Conservation (phyloP, 2,329 filamentous ascomycete species). For the Colletotrichum tropicale region DNA sequence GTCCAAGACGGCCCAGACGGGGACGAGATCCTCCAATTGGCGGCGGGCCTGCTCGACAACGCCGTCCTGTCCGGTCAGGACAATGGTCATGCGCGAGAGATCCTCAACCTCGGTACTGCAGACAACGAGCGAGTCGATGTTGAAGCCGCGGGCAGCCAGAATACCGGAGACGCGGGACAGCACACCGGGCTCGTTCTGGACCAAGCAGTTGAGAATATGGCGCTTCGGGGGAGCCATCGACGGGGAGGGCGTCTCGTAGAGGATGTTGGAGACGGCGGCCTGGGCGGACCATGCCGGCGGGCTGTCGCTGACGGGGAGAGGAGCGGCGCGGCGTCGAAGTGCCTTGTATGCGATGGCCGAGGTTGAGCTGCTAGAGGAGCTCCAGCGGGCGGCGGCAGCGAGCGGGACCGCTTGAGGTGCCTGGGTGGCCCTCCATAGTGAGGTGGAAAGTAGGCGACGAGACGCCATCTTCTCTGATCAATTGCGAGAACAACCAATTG, state of each 20-base stretch:
- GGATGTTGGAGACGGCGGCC: conserved; percentile 95
- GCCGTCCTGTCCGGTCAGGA: conserved; percentile 93
- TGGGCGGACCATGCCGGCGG: conserved; percentile 86
- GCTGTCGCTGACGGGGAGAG: conserved; percentile 78
- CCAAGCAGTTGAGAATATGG: conserved; percentile 96
- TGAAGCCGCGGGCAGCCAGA: conserved; percentile 94
- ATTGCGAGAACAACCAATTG: conserved; percentile 19
- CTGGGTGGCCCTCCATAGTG: conserved; percentile 39
- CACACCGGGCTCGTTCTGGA: conserved; percentile 98
- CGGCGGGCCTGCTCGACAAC: conserved; percentile 96
- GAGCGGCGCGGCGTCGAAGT: conserved; percentile 86
- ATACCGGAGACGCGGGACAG: conserved; percentile 96
- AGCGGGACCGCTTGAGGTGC: conserved; percentile 25
- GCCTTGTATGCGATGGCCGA: conserved; percentile 97
- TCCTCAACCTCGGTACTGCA: conserved; percentile 98
- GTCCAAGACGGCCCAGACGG: conserved; percentile 97
- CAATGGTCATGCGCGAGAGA: conserved; percentile 97
- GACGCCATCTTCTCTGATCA: conserved; percentile 43
- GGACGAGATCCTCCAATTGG: conserved; percentile 94
- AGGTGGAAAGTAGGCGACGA: conserved; percentile 45
- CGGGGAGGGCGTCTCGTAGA: conserved; percentile 94
- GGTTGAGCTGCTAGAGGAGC: conserved; percentile 73
- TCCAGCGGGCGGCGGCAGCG: conserved; percentile 21
- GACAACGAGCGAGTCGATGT: conserved; percentile 97
- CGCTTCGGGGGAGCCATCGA: conserved; percentile 86